Percentiles rank a stretch among this genome's conserved stretches.
Evolutionary conservation across 176 grass and related monocot genomes (phyloP).

Genomic region (Dendrocalamus sinicus): DNA sequence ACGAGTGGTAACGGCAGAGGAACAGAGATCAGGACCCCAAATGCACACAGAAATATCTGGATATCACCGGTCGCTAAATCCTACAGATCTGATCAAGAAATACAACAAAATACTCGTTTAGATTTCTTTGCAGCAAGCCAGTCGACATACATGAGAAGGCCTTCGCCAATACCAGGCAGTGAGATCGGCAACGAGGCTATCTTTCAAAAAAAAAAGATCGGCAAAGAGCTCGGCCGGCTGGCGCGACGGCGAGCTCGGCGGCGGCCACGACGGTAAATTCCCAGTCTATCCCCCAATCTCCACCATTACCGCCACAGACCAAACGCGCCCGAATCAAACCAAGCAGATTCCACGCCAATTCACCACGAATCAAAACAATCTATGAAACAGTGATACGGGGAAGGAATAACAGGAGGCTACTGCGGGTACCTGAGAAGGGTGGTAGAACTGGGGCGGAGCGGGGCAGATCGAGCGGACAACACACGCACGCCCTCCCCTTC

Average conservation of each 20-base stretch:
- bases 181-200: not conserved
- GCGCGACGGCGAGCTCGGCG: not conserved
- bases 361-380: not conserved
- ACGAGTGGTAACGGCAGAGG: slow-evolving; percentile 21
- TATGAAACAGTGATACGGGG: not conserved
- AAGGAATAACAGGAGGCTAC: not conserved
- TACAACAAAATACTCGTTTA: not conserved
- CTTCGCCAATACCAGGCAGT: not conserved
- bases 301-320: not conserved
- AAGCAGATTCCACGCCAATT: not conserved
- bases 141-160: not conserved
- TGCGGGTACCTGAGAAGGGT: slow-evolving; percentile 34
- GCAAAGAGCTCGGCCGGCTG: not conserved
- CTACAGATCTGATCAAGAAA: slow-evolving; percentile 40
- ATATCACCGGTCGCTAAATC: not conserved
- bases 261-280: not conserved
- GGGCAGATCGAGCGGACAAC: slow-evolving; percentile 46
- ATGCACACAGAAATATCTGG: slow-evolving; percentile 16
- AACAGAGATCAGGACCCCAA: not conserved
- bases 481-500: slow-evolving; percentile 2
- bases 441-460: not conserved
- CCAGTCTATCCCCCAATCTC: not conserved
- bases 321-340: not conserved
- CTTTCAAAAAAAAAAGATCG: not conserved
- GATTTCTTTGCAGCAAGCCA: not conserved